Evolutionary conservation across 345 rosid species (phyloP), one percentile per base, ranked within the genome.

Genomic region (Eucalyptus microcorys): DNA sequence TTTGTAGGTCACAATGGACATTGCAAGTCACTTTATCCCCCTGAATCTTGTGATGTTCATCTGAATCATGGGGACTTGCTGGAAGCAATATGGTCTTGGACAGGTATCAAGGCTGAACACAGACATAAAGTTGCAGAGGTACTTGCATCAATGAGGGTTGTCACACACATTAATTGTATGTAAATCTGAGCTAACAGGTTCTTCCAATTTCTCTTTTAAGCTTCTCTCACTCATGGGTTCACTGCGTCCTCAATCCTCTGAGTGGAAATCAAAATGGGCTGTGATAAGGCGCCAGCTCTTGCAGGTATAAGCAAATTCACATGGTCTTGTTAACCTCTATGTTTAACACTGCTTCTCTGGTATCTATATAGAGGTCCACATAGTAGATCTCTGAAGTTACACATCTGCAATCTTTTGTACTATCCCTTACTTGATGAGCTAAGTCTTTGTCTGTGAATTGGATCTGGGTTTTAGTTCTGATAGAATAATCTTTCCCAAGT

Each of bases 121-220:
- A 94, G 98, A 87, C 94, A 89, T 80, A 96, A 96, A 95, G 99
- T 96, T 57, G 99, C 99, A 83, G 99, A 97, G 99, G 99, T 96
- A 92, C 87, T 76, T 87, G 49, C 81, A 59, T 49, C 80, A 45
- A 48, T 68, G 76, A 86, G 85, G 24, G 47, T 76, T 11, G 27
- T 40, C 84, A 15, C 85, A 87, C 81, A 85, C 86, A 48, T 42
- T 86, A 47, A 27, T 87, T 43, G 87, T 89, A 87, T 50, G 68
- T 42, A 89, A 84, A 86, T 64, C 86, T 88, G 87, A 83, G 48
- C 89, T 93, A 71, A 95, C 91, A 88, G 84, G 84, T 89, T 79
- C 83, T 80, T 89, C 55, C 53, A 88, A 86, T 90, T 87, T 71
- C 57, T 87, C 88, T 59, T 76, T 94, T 93, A 92, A 97, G 99